Evolutionary conservation across 2,329 filamentous ascomycete genomes (phyloP), one percentile per base, ranked within the genome.

Genomic region (Trichoderma koningiopsis): DNA sequence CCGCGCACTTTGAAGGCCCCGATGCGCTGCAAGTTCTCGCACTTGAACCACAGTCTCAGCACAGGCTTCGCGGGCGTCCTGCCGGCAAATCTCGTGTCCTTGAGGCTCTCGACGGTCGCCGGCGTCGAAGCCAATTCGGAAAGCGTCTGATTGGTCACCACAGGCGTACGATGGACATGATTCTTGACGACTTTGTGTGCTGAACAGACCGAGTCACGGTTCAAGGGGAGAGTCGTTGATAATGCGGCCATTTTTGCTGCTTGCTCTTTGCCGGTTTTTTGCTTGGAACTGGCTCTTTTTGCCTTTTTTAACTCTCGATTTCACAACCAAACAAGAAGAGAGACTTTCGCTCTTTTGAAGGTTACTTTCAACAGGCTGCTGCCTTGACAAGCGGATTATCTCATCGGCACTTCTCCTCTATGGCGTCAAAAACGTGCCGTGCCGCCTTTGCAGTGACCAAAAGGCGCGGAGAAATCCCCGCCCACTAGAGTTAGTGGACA

Each of bases 1-100:
- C 95, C 96, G 7, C 95, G 85, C 19, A 89, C 91, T 82, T 98
- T 98, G 84, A 98, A 98, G 0, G 95, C 95, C 63, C 95, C 96
- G 67, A 96, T 89, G 68, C 89, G 89, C 83, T 98, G 96, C 70
- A 93, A 83, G 79, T 97, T 97, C 84, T 98, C 95, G 80, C 93
- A 96, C 83, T 98, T 98, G 87, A 98, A 97, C 83, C 92, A 96
- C 64, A 98, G 84, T 14, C 88, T 85, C 49, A 97, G 82, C 61
- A 82, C 87, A 0, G 93, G 93, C 4, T 78, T 82, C 0, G 91
- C 88, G 0, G 89, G 85, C n/a, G 77, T 76, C 49, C 84, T 81
- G 6, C 85, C 86, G 73, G 86, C 78, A 82, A 85, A 89, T 72
- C 82, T 79, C 4, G 89, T 91, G 16, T 84, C 86, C 56, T 79